Evolutionary conservation across 2,329 filamentous ascomycete genomes (phyloP).

Genomic region (Alternaria sp.): DNA sequence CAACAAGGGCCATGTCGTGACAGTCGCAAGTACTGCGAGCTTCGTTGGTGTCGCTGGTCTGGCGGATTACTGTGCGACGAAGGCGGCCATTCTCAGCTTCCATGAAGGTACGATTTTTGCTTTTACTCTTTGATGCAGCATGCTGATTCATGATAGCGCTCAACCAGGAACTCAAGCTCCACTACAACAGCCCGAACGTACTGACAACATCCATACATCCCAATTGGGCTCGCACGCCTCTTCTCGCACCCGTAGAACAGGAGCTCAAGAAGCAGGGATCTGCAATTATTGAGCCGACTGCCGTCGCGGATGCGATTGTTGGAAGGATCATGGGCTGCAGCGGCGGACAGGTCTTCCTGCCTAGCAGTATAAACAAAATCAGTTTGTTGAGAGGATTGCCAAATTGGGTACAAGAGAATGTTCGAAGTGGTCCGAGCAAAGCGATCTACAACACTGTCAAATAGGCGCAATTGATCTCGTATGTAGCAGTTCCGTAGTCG

Average conservation of each 20-base stretch:
- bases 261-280: conserved; percentile 43
- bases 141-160: conserved; percentile 31
- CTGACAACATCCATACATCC: conserved; percentile 57
- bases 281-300: conserved; percentile 49
- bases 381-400: conserved; percentile 56
- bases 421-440: conserved; percentile 33
- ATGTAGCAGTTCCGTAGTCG: not conserved
- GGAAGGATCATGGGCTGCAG: conserved; percentile 51
- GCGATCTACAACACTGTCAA: conserved; percentile 24
- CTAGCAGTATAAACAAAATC: conserved; percentile 26
- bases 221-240: conserved; percentile 53
- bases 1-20: conserved; percentile 64
- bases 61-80: conserved; percentile 63
- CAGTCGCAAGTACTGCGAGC: conserved; percentile 63
- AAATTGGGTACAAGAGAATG: conserved; percentile 58
- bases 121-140: conserved; percentile 41
- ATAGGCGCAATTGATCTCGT: not conserved
- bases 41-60: conserved; percentile 60
- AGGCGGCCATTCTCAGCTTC: conserved; percentile 62
- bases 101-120: conserved; percentile 62
- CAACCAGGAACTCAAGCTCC: conserved; percentile 51
- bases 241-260: conserved; percentile 46
- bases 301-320: conserved; percentile 54
- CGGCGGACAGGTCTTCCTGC: conserved; percentile 54
- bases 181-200: conserved; percentile 52